Evolutionary conservation across 768 basidiomycete genomes (phyloP).

Genomic region (Kondoa subrosea): DNA sequence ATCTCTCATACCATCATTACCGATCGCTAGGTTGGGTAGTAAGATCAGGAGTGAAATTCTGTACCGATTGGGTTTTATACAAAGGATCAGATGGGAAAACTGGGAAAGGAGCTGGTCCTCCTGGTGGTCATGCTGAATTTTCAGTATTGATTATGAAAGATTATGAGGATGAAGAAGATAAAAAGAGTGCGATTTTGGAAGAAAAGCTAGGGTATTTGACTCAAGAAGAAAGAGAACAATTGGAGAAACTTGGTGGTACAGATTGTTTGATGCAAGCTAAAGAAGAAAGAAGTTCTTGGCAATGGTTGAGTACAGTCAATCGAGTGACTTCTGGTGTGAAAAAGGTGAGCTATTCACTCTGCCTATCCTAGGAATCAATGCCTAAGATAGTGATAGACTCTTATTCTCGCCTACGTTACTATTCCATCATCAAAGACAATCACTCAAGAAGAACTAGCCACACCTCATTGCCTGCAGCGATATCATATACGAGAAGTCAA

Average conservation of each 20-base stretch:
- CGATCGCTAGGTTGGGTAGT: conserved; percentile 94
- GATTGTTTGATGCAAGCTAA: conserved; percentile 10
- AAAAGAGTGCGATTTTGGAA: conserved; percentile 9
- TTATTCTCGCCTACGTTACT: conserved; percentile 76
- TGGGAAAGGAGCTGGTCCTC: conserved; percentile 49
- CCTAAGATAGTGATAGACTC: conserved; percentile 44
- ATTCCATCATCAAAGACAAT: conserved; percentile 58
- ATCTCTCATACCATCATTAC: conserved; percentile 83
- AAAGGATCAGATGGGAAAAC: conserved; percentile 34
- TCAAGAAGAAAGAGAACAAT: neutral
- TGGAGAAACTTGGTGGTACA: neutral
- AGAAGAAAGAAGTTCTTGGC: conserved; percentile 50
- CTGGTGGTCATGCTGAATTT: conserved; percentile 92
- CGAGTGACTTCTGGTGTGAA: conserved; percentile 92
- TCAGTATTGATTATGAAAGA: conserved; percentile 44
- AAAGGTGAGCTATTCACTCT: conserved; percentile 45
- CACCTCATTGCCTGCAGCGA: conserved; percentile 53
- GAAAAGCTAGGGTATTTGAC: conserved; percentile 5
- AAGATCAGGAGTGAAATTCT: conserved; percentile 91
- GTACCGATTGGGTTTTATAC: conserved; percentile 84
- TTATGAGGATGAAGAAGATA: neutral
- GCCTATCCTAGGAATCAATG: neutral
- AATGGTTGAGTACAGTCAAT: conserved; percentile 92
- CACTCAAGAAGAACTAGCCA: conserved; percentile 40
- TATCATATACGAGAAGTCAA: conserved; percentile 74